Base-by-base conservation (phyloP, 495 filamentous ascomycete species). In the Xylaria telfairii region DNA sequence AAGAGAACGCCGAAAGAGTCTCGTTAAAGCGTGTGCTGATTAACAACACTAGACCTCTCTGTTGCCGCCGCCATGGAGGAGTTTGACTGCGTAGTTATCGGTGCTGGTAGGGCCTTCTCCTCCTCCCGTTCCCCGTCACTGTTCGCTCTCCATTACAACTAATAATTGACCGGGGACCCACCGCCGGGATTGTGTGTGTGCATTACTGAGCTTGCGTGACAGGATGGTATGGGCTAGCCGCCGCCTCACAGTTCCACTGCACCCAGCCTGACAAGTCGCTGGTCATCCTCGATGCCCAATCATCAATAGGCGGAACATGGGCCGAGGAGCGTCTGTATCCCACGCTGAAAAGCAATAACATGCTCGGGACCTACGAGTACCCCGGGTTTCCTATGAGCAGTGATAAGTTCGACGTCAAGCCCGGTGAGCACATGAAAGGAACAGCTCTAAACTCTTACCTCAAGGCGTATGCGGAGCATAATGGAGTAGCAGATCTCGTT, bases 381-480 rank as follows among this genome's bases (percentile, higher is more conserved):
- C 88, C 88, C 3, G 92, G 94, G 67, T 92, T 91, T 68, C 91
- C 91, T 10, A 92, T 95, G 91, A 85, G 87, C 62, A 71, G 71
- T 6, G 78, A 85, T 13, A 86, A 79, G 0, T 90, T 88, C 69
- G 88, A 87, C 1, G 87, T 93, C 39, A 82, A 88, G 66, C 74
- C 82, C 0, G 89, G 89, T 0, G 78, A 93, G 57, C 90, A 94
- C 77, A 90, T 96, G 44, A 87, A 92, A 2, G 94, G 91, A 0
- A 66, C 84, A 1, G 86, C 89, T 17, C 80, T 94, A 54, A 84
- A 92, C 68, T 68, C 84, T 3, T 97, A 96, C 72, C 79, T 96
- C 19, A 78, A 84, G n/a, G 81, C 81, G 2, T 93, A 90, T 72
- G 83, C 90, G 0, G 79, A 89, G 69, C 81, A 84, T 13, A 92